Base-by-base conservation (phyloP, 2,329 filamentous ascomycete genomes). In the Fusarium sp. region DNA sequence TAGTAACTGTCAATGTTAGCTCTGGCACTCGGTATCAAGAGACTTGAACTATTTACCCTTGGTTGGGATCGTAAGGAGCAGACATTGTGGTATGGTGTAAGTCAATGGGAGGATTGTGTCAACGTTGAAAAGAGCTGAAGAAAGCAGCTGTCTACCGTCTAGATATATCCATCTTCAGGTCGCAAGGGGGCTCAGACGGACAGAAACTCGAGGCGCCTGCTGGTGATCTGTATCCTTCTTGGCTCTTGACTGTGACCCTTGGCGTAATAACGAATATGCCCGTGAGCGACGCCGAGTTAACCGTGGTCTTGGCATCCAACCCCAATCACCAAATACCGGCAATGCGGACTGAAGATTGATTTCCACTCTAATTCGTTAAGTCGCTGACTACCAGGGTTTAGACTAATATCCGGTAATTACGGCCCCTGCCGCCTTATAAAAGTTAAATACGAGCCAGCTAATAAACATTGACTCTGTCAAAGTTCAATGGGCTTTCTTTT, bases 151-250 rank as follows among this genome's bases (percentile, higher is more conserved):
- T 17, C 44, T 21, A 56, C 26, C 26, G 49, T 39, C 44, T 60
- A 68, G 67, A 68, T 65, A 65, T 51, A 34, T 32, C 40, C 26
- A 32, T 30, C 26, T 20, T 24, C 32, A 28, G 38, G 39, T 24
- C 32, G 23, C 24, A 20, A 21, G 30, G 56, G 43, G 60, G 44
- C 43, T 21, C 28, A 50, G 38, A 51, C 28, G 36, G 38, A 51
- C 32, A 36, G 8, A n/a, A 36, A 24, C 12, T 47, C 11, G 9
- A 56, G 17, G 15, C 30, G 52, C 32, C 38, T 38, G 48, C 24
- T 32, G 54, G 56, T 65, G 64, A 68, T 45, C 61, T 68, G 64
- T 67, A 54, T 56, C 12, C 12, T 38, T 53, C 65, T 68, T 68
- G 65, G 65, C 65, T 56, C 46, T 42, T 23, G 26, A 10, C 32